Base-by-base conservation (phyloP, 805 yeast species). In the Barnettozyma salicaria region DNA sequence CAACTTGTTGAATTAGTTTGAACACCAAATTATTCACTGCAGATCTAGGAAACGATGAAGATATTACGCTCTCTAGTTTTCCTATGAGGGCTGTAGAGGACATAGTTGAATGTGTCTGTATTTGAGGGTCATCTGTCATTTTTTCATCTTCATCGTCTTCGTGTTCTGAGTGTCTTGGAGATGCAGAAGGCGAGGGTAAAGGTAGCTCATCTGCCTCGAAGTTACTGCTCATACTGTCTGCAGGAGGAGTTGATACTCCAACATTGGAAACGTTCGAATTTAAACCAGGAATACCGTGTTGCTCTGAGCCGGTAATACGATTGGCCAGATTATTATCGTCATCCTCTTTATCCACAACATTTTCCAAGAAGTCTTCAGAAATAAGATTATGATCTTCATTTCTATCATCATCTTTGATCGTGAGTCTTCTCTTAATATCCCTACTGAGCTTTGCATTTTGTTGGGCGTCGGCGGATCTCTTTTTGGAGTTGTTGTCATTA, bases 141-240 rank as follows among this genome's bases (percentile, higher is more conserved):
- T 33, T 34, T 11, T 24, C 41, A n/a, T 39, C 43, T 3, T 37
- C 41, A 12, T 40, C 39, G 19, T 55, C 56, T 18, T 50, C 55
- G 8, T 46, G 33, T 5, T 22, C 35, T 2, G 58, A 49, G 36
- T 66, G 77, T 4, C 62, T 63, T 1, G 80, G 80, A 2, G 78
- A 74, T 1, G 81, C 81, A 46, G 79, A 74, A 0, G 85, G 86
- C 8, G 83, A 78, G 1, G 85, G 86, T 16, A 78, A 61, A 0
- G 84, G 83, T n/a, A 74, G 57, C 41, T 70, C 78, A 4, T 27
- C 35, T 22, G 36, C 31, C 14, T 41, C 39, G 14, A 32, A 28
- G 32, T 17, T 30, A 27, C 30, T 26, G 25, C 16, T 20, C 27
- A 25, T 36, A n/a, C 9, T 12, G n/a, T 28, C 37, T 12, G 28